Percentiles rank a stretch among this genome's conserved stretches.
Conservation (phyloP, 1,139 yeast genomes). For the Sugiyamaella castrensis region DNA sequence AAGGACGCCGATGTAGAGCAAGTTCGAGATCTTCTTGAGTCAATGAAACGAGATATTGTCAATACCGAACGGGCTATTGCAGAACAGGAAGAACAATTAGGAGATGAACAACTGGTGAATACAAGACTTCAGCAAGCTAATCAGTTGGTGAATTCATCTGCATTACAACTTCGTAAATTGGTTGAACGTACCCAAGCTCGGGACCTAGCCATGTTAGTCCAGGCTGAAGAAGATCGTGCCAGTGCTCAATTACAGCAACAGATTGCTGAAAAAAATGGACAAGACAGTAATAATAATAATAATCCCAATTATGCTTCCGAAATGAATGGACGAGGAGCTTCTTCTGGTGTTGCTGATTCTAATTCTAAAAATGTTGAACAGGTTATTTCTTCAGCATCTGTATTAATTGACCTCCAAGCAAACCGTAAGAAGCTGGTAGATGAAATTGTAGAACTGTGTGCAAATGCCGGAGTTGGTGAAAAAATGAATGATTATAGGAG, state of each 20-base stretch:
- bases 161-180: constrained; percentile 41
- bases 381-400: constrained; percentile 38
- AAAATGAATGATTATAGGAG: constrained; percentile 80
- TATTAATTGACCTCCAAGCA: constrained; percentile 47
- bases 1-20: constrained; percentile 49
- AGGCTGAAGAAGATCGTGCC: constrained; percentile 45
- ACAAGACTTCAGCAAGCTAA: constrained; percentile 31
- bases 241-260: constrained; percentile 31
- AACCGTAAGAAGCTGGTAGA: constrained; percentile 45
- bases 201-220: constrained; percentile 48
- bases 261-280: not conserved
- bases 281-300: not conserved
- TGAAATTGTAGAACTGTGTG: constrained; percentile 47
- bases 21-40: constrained; percentile 42
- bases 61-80: constrained; percentile 35
- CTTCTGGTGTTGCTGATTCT: constrained; percentile 2
- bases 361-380: constrained; percentile 24
- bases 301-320: not conserved
- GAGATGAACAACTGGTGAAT: constrained; percentile 32
- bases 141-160: constrained; percentile 33
- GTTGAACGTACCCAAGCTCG: constrained; percentile 57
- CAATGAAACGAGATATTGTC: constrained; percentile 43
- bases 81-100: constrained; percentile 33
- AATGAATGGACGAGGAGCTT: not conserved
- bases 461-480: constrained; percentile 45